phyloP scores from a whole-genome alignment of 208 protist genomes.

The Leishmania martiniquensis region DNA sequence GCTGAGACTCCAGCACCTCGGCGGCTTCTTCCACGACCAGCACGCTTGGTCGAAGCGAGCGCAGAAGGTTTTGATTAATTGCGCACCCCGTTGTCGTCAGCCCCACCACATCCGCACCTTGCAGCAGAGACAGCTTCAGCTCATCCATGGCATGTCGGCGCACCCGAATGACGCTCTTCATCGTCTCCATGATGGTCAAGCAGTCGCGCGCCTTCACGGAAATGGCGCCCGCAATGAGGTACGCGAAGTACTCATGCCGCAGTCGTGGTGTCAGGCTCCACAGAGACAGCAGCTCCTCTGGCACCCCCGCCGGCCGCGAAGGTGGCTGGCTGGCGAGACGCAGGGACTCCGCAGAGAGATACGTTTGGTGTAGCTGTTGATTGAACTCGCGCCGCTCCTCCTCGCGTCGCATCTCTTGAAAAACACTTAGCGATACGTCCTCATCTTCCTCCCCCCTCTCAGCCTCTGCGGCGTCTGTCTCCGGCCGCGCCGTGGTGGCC shows the following conservation, averaged over 20 bases:
- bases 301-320: slow-evolving; percentile 49
- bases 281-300: slow-evolving; percentile 76
- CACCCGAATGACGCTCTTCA: slow-evolving; percentile 69
- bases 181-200: slow-evolving; percentile 73
- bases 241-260: slow-evolving; percentile 87
- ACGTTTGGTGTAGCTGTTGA: slow-evolving; percentile 64
- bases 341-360: slow-evolving; percentile 79
- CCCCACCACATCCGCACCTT: slow-evolving; percentile 91
- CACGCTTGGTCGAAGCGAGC: slow-evolving; percentile 80
- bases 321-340: slow-evolving; percentile 62
- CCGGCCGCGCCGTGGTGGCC: background rate
- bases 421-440: slow-evolving; percentile 81
- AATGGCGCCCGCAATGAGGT: slow-evolving; percentile 81
- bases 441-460: slow-evolving; percentile 42
- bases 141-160: slow-evolving; percentile 87
- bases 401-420: slow-evolving; percentile 90
- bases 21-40: slow-evolving; percentile 95
- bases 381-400: slow-evolving; percentile 79
- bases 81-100: slow-evolving; percentile 94
- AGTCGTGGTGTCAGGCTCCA: slow-evolving; percentile 79
- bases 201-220: slow-evolving; percentile 76
- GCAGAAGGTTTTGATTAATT: slow-evolving; percentile 90
- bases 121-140: slow-evolving; percentile 74
- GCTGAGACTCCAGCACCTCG: slow-evolving; percentile 93
- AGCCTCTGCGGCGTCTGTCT: background rate